Base-by-base conservation (phyloP, 176 grass and related monocot species). In the Olyra latifolia region DNA sequence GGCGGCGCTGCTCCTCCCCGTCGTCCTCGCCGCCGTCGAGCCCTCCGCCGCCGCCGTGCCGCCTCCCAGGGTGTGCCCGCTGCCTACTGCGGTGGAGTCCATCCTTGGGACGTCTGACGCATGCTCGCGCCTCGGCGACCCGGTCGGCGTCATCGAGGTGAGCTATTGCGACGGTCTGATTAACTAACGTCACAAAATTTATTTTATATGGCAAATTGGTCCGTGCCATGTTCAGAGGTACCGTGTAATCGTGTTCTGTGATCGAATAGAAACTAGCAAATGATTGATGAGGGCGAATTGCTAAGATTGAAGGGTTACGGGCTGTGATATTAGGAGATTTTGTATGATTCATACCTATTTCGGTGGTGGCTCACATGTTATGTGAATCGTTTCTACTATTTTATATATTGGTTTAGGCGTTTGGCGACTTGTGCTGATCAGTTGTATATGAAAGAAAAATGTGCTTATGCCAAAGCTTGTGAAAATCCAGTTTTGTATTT, bases 61-160 rank as follows among this genome's bases (percentile, higher is more conserved):
- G 39, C 13, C 27, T 47, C 43, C 54, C 6, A 59, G 72, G 64
- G 41, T 57, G 27, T 94, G 92, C 80, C 59, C 3, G 67, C 76
- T 85, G 44, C 58, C 58, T 50, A 39, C 66, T 1, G 47, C 41
- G 39, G 61, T 32, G 38, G 88, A 86, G 16, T 41, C 54, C 62
- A 57, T 94, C 19, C 73, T 94, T 7, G 61, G 86, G 72, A 32
- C 69, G 30, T 29, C 44, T 8, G 39, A 16, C 19, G 30, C 84
- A 5, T 94, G 88, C 83, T 84, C 86, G 35, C 70, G 58, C 17
- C 22, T 68, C 22, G 48, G 88, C 50, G 86, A 88, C 59, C 71
- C 65, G 79, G 74, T 94, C 82, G 88, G 86, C 43, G 76, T 94
- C 66, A 70, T 88, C 30, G 88, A 94, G 92, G 92, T 94, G 55